phyloP scores from a whole-genome alignment of 2,329 filamentous ascomycete species.

The Venturia aucupariae region DNA sequence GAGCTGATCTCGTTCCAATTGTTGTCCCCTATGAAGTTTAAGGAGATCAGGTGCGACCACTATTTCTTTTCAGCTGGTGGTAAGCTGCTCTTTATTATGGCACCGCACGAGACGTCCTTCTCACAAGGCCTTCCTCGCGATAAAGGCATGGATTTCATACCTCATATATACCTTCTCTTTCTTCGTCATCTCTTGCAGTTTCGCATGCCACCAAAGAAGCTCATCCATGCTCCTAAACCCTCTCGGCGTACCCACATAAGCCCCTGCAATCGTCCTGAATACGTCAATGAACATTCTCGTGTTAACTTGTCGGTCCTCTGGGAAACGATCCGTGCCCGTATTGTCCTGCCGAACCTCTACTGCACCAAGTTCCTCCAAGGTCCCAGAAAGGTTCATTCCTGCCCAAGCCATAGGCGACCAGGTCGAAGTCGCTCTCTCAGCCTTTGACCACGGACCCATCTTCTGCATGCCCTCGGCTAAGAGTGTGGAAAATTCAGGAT shows the following conservation, averaged over 20 bases:
- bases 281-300: not conserved
- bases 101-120: not conserved
- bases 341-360: not conserved
- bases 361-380: not conserved
- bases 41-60: too few species aligned
- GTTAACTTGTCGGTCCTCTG: not conserved
- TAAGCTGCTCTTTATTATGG: too few species aligned
- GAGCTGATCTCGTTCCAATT: too few species aligned
- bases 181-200: not conserved
- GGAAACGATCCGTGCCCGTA: not conserved
- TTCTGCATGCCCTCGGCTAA: not conserved
- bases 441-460: not conserved
- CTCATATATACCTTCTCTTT: not conserved
- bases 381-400: not conserved
- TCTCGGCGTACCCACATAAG: not conserved
- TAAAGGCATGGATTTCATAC: not conserved
- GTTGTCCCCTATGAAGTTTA: too few species aligned
- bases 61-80: too few species aligned
- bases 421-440: not conserved
- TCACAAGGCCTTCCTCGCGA: not conserved
- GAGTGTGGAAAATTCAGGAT: not conserved
- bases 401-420: not conserved
- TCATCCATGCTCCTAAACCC: not conserved
- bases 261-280: not conserved
- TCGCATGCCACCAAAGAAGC: not conserved